Evolutionary conservation across 805 yeast genomes (phyloP).

Genomic region (Candida silvicultrix): DNA sequence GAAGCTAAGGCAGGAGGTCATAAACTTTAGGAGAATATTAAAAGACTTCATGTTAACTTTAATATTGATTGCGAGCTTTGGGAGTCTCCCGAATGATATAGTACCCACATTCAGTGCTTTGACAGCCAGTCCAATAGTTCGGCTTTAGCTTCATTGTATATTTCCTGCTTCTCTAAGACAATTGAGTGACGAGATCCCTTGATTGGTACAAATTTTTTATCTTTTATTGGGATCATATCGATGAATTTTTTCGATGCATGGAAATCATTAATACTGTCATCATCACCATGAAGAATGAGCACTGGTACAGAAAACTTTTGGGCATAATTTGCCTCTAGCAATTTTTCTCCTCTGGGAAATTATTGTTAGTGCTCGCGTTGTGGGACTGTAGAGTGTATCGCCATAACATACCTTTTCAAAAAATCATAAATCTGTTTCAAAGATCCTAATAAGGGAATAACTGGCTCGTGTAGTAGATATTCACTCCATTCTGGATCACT

Average conservation of each 20-base stretch:
- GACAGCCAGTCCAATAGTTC: constrained; percentile 37
- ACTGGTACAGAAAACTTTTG: constrained; percentile 35
- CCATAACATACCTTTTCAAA: constrained; percentile 26
- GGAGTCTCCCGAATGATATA: no score
- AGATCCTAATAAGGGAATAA: constrained; percentile 45
- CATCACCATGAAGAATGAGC: constrained; percentile 53
- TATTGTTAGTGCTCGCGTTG: constrained; percentile 1
- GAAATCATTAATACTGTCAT: constrained; percentile 57
- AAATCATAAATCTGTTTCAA: constrained; percentile 53
- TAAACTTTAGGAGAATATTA: no score
- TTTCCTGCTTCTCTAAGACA: constrained; percentile 38
- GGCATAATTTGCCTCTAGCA: constrained; percentile 33
- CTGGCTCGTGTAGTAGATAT: constrained; percentile 38
- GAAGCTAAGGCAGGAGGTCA: no score
- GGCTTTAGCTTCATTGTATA: constrained; percentile 27
- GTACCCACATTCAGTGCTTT: constrained; percentile 4
- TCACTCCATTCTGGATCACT: constrained; percentile 38
- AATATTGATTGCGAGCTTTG: no score
- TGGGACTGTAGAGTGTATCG: neutral
- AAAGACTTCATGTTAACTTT: no score
- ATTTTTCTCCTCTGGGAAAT: constrained; percentile 43
- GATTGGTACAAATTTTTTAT: constrained; percentile 14
- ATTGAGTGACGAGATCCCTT: constrained; percentile 38
- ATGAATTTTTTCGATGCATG: constrained; percentile 13
- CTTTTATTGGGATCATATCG: constrained; percentile 8